These are phyloP conservation scores for Phaseolus coccineus DNA, from an alignment of 331 rosid genomes.

Conservation along the genomic window DNA sequence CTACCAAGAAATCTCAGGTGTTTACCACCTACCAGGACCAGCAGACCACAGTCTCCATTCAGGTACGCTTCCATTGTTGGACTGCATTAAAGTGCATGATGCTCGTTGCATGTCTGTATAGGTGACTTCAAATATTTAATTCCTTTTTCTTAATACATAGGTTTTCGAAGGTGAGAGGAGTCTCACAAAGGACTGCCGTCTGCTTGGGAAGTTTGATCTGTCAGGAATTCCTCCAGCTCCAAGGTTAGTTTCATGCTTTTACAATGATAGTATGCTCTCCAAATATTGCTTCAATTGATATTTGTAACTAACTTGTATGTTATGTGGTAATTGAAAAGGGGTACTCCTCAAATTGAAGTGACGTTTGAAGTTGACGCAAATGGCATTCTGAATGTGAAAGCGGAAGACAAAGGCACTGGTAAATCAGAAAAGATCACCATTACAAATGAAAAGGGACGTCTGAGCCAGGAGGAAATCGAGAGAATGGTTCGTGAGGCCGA, in stretches of 20 bases:
- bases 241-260: conserved; percentile 61
- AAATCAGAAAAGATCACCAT: conserved; percentile 94
- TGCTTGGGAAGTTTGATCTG: conserved; percentile 86
- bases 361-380: conserved; percentile 96
- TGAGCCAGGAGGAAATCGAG: conserved; percentile 93
- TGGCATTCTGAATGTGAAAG: conserved; percentile 86
- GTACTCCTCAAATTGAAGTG: conserved; percentile 96
- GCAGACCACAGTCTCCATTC: conserved; percentile 94
- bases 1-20: conserved; percentile 97
- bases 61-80: conserved; percentile 54
- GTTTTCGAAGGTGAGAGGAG: conserved; percentile 97
- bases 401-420: conserved; percentile 97
- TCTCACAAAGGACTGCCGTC: conserved; percentile 91
- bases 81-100: conserved; percentile 10
- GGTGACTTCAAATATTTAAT: background rate
- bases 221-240: conserved; percentile 94
- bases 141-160: conserved; percentile 41
- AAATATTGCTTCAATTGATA: background rate
- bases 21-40: conserved; percentile 98
- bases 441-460: conserved; percentile 90
- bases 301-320: conserved; percentile 25
- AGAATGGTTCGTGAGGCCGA: conserved; percentile 95
- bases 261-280: background rate
- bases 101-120: background rate
- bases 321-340: conserved; percentile 58